Conservation (phyloP, 768 basidiomycete genomes). For the Auriscalpium vulgare region DNA sequence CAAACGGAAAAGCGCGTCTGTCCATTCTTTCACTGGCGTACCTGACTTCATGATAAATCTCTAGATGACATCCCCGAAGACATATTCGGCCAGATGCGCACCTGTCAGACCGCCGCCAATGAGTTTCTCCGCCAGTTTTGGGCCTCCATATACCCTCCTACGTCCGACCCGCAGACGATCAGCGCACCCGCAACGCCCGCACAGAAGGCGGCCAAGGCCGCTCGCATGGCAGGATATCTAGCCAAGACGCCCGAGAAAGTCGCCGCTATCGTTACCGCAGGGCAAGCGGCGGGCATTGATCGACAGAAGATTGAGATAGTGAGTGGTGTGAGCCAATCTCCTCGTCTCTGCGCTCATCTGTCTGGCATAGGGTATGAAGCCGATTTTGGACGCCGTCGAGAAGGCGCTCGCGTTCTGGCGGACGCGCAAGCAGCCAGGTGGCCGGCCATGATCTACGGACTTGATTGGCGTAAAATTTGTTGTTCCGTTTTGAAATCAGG, state of each 20-base stretch:
- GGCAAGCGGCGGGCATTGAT: conserved; percentile 56
- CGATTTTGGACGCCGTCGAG: conserved; percentile 62
- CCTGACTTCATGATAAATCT: neutral
- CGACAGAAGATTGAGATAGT: conserved; percentile 56
- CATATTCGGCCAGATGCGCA: conserved; percentile 75
- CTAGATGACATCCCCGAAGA: conserved; percentile 74
- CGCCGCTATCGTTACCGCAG: conserved; percentile 60
- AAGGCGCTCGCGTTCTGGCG: conserved; percentile 54
- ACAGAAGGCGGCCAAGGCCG: conserved; percentile 70
- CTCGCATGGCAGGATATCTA: conserved; percentile 85
- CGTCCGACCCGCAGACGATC: conserved; percentile 45
- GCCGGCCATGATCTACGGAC: neutral
- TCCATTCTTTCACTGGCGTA: neutral
- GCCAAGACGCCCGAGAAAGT: conserved; percentile 77
- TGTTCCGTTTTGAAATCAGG: neutral
- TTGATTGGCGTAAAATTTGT: neutral
- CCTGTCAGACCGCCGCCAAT: conserved; percentile 87
- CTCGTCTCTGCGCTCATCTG: neutral
- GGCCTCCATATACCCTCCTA: conserved; percentile 76
- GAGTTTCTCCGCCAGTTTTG: conserved; percentile 97
- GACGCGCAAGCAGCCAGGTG: conserved; percentile 9
- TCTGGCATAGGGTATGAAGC: conserved; percentile 60
- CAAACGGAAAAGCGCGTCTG: conserved; percentile 50
- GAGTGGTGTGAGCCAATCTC: conserved; percentile 20
- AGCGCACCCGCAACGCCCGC: conserved; percentile 42